These are phyloP conservation scores for Mycena sp. DNA, from an alignment of 1,284 basidiomycete species.

Conservation along the genomic window DNA sequence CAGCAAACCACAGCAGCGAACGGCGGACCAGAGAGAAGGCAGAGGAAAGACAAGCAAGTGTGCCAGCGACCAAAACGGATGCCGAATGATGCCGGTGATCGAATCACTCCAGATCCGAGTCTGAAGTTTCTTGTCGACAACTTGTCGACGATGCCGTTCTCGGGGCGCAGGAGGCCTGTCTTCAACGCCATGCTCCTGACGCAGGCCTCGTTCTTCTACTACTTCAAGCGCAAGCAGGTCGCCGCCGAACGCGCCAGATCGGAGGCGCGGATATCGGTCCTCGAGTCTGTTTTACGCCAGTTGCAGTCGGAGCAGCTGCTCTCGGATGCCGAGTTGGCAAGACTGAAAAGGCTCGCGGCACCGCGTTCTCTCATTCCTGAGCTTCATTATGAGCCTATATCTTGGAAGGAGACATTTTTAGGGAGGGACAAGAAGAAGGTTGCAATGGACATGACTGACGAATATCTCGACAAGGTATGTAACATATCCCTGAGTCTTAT, in stretches of 20 bases:
- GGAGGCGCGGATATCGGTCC: conserved; percentile 65
- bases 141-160: conserved; percentile 31
- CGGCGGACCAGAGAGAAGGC: no score
- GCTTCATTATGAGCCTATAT: conserved; percentile 26
- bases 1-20: no score
- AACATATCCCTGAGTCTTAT: background rate
- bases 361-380: conserved; percentile 34
- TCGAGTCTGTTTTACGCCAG: conserved; percentile 61
- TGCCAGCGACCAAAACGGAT: no score
- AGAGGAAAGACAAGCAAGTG: no score
- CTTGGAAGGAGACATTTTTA: conserved; percentile 34
- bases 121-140: no score
- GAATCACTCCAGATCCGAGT: no score
- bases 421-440: conserved; percentile 26
- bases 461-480: conserved; percentile 28
- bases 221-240: conserved; percentile 56
- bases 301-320: conserved; percentile 54
- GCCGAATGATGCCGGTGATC: no score
- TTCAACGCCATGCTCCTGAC: conserved; percentile 67
- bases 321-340: conserved; percentile 56
- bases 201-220: conserved; percentile 69
- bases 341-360: conserved; percentile 56
- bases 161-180: conserved; percentile 52
- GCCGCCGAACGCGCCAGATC: conserved; percentile 59
- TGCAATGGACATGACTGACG: conserved; percentile 24